These are phyloP conservation scores for Daucus carota DNA, from an alignment of 129 eudicot species.

Conservation along the genomic window DNA sequence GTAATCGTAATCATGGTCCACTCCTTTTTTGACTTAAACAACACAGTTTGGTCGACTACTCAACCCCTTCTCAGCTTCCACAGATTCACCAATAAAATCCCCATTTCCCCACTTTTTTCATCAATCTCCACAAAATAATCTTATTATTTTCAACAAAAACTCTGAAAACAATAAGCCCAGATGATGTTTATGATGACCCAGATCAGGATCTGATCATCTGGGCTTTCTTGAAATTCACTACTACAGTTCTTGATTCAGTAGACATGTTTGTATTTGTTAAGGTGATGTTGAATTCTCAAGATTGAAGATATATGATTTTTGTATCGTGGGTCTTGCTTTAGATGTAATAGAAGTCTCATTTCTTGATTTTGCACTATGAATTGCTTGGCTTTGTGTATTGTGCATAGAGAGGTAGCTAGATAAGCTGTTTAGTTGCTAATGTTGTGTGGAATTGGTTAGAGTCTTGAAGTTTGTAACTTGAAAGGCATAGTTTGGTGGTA, in stretches of 20 bases:
- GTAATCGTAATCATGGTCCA: constrained; percentile 1
- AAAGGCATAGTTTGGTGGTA: background rate
- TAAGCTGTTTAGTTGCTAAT: background rate
- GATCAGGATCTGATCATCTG: background rate
- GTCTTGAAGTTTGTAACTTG: background rate
- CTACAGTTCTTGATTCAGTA: background rate
- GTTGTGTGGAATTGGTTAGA: background rate
- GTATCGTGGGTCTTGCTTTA: background rate
- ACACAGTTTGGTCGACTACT: constrained; percentile 2
- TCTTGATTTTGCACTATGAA: constrained; percentile 4
- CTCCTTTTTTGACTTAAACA: background rate
- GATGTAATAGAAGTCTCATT: background rate
- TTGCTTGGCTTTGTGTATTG: background rate
- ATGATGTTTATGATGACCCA: background rate
- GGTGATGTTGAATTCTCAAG: background rate
- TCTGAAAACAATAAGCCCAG: background rate
- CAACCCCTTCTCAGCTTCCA: background rate
- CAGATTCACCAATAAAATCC: background rate
- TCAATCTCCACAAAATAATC: background rate
- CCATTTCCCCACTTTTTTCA: background rate
- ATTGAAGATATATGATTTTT: background rate
- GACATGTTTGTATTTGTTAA: background rate
- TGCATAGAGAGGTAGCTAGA: background rate
- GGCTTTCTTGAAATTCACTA: background rate
- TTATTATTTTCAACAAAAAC: background rate